Evolutionary conservation across 345 rosid species (phyloP), one percentile per base, ranked within the genome.

Genomic region (Zanthoxylum bungeanum): DNA sequence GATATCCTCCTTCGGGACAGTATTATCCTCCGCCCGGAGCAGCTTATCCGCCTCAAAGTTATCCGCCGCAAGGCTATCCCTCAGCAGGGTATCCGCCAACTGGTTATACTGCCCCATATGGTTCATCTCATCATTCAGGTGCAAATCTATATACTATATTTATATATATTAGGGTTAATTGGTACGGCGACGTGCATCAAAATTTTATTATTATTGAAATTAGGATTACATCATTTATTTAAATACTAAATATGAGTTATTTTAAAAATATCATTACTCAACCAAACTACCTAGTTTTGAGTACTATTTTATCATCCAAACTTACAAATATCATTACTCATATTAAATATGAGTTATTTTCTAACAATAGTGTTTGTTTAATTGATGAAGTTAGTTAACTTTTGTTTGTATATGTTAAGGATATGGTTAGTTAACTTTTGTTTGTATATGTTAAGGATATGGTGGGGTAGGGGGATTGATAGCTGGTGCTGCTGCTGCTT

Each of bases 401-500:
- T 6, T 1, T 64, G 8, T 14, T 25, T 5, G 1, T 53, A 37
- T 36, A 5, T 40, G 10, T 77, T 47, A 69, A 89, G 91, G 93
- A 37, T 91, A 86, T n/a, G n/a, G 47, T 21, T 33, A n/a, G 24
- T 12, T 65, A 8, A 47, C n/a, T n/a, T 6, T 1, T 64, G 8
- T 14, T 25, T 5, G 1, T 53, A 37, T 36, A 5, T 40, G 10
- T 77, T 47, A 69, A 89, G 91, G 93, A 37, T 91, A 86, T 58
- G 87, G 91, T 60, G 66, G 66, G 5, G 39, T 89, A 1, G 98
- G 95, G 50, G 85, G 85, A 25, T 17, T 89, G 81, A 25, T 90
- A 47, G 93, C 90, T 8, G 95, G 94, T 12, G 93, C 88, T 0
- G 93, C 96, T 1, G 91, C 91, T 51, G 93, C 94, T 58, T 72